Percentiles rank a stretch among this genome's conserved stretches.
These are phyloP conservation scores for Dothideomycetes sp. DNA, from an alignment of 2,329 filamentous ascomycete species.

Conservation along the genomic window DNA sequence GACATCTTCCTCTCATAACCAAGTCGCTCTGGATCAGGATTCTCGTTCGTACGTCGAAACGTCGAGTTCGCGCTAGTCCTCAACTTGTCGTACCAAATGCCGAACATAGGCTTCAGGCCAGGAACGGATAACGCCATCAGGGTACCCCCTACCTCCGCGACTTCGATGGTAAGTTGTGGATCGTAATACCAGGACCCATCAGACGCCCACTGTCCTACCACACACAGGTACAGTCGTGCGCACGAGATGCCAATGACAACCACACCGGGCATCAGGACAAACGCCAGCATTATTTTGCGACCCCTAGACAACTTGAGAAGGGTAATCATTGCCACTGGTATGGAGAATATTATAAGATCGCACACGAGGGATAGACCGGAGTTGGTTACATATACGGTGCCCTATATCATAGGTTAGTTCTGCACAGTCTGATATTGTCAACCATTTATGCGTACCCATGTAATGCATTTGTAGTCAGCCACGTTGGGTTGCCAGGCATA, in stretches of 20 bases:
- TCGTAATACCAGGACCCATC: constrained; percentile 43
- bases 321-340: constrained; percentile 38
- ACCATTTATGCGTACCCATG: constrained; percentile 30
- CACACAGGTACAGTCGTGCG: constrained; percentile 36
- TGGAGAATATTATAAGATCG: constrained; percentile 40
- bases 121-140: constrained; percentile 41
- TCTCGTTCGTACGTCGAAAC: background rate
- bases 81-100: constrained; percentile 4
- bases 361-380: constrained; percentile 38
- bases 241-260: constrained; percentile 39
- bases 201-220: constrained; percentile 31
- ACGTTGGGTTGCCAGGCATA: constrained; percentile 36
- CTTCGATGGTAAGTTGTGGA: constrained; percentile 39
- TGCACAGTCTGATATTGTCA: too few species aligned
- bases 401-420: background rate
- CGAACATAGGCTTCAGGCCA: constrained; percentile 33
- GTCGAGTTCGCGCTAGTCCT: constrained; percentile 2
- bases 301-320: constrained; percentile 32
- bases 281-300: constrained; percentile 36
- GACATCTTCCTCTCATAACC: background rate
- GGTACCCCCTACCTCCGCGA: constrained; percentile 40
- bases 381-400: constrained; percentile 38
- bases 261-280: constrained; percentile 39
- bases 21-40: background rate
- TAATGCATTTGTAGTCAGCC: constrained; percentile 32